Conservation (phyloP, 106 monocot species). For the Alisma plantagoaquatica region DNA sequence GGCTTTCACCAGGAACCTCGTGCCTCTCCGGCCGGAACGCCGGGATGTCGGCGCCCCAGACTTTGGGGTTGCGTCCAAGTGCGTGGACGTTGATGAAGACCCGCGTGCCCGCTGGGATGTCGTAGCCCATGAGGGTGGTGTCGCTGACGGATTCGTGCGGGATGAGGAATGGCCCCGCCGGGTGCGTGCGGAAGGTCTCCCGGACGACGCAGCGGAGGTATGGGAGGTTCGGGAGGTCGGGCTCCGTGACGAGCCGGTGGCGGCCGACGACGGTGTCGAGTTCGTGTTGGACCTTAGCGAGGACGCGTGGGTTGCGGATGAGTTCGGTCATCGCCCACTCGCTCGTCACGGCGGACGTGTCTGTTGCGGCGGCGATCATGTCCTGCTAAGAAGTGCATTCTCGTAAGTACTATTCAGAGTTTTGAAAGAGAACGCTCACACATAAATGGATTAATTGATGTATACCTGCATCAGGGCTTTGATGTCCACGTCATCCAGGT, state of each 20-base stretch:
- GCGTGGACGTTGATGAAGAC: slow-evolving; percentile 87
- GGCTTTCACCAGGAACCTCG: slow-evolving; percentile 19
- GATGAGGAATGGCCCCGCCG: slow-evolving; percentile 87
- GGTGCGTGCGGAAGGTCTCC: slow-evolving; percentile 89
- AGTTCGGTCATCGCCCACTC: slow-evolving; percentile 92
- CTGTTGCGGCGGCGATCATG: slow-evolving; percentile 89
- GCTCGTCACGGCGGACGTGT: slow-evolving; percentile 70
- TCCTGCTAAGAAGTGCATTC: slow-evolving; percentile 51
- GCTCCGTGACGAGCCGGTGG: slow-evolving; percentile 38
- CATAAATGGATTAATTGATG: background rate
- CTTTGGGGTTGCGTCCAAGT: slow-evolving; percentile 50
- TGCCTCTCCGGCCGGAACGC: slow-evolving; percentile 75
- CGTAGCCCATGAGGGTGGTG: slow-evolving; percentile 51
- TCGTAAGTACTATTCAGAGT: too few species aligned
- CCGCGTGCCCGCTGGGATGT: slow-evolving; percentile 54
- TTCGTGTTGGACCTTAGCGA: slow-evolving; percentile 56
- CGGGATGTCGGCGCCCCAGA: slow-evolving; percentile 54
- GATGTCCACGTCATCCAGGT: slow-evolving; percentile 71
- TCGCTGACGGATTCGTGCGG: slow-evolving; percentile 66
- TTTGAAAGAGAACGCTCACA: too few species aligned
- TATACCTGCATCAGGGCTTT: slow-evolving; percentile 81
- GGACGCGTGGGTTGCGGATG: slow-evolving; percentile 53
- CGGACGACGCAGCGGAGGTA: slow-evolving; percentile 90
- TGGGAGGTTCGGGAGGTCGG: slow-evolving; percentile 47
- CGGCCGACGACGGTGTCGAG: slow-evolving; percentile 61